A percentile compares a stretch with the other conserved stretches of the same genome.
These are phyloP conservation scores for Phyllosticta citrichinensis DNA, from an alignment of 2,329 filamentous ascomycete genomes.

Conservation along the genomic window DNA sequence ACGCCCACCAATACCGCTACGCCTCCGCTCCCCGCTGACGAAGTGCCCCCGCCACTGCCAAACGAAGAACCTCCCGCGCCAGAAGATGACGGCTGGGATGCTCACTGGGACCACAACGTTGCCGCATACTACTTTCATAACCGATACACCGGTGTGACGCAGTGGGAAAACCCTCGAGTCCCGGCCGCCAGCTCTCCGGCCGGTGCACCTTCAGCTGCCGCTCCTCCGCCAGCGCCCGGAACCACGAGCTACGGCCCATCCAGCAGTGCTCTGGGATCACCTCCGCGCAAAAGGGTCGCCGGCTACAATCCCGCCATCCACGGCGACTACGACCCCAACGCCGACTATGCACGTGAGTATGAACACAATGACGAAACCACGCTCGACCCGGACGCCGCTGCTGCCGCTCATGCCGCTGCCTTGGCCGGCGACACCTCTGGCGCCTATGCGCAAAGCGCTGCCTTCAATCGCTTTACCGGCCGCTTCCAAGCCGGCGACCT, in stretches of 20 bases:
- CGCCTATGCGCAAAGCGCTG: slow-evolving; percentile 56
- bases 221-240: slow-evolving; percentile 13
- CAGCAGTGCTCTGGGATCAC: slow-evolving; percentile 18
- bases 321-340: slow-evolving; percentile 89
- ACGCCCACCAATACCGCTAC: neutral
- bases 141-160: slow-evolving; percentile 60
- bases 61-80: slow-evolving; percentile 20
- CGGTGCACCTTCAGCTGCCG: neutral
- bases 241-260: slow-evolving; percentile 20
- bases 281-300: slow-evolving; percentile 37
- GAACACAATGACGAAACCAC: slow-evolving; percentile 27
- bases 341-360: slow-evolving; percentile 64
- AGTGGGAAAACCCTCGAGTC: slow-evolving; percentile 81
- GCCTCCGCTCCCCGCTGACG: slow-evolving; percentile 7
- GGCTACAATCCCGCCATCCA: slow-evolving; percentile 96
- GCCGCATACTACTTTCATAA: slow-evolving; percentile 79
- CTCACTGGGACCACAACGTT: slow-evolving; percentile 60
- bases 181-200: slow-evolving; percentile 31
- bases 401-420: slow-evolving; percentile 14
- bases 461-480: slow-evolving; percentile 89
- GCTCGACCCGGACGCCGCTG: slow-evolving; percentile 12
- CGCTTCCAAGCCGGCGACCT: slow-evolving; percentile 62
- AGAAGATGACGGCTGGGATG: slow-evolving; percentile 66
- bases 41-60: slow-evolving; percentile 7
- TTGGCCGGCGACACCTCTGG: slow-evolving; percentile 19